Base-by-base conservation (phyloP, 2,329 filamentous ascomycete species). In the Ophiostoma triangulosporum region DNA sequence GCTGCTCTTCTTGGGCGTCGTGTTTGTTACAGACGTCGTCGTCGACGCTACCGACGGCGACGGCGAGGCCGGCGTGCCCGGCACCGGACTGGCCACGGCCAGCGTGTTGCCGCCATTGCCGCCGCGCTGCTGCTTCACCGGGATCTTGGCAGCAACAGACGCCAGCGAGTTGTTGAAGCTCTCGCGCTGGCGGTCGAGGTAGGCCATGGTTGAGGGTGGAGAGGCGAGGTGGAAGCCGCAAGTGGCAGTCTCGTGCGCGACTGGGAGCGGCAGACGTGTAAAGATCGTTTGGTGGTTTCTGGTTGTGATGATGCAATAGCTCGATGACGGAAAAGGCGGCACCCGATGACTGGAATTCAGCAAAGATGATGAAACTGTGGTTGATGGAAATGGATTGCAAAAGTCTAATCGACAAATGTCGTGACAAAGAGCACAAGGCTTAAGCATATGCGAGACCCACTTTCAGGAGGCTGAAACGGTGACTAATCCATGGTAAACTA, bases 1-100 rank as follows among this genome's bases (percentile, higher is more conserved):
- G 68, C 83, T 82, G 68, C 83, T 82, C 68, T 74, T 73, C 65
- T 81, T 82, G 8, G 82, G 76, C 15, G 86, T 86, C 57, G 81
- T 80, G 57, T 70, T 71, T 48, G 80, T 77, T 17, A 68, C 62
- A 32, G 68, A 69, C 43, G 67, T 69, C 6, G 66, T 65, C n/a
- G 68, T 73, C 35, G 75, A 78, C 5, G 71, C 68, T 36, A 73
- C 76, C 24, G 73, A 84, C 46, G 74, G 80, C 38, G 81, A 79
- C 43, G 79, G 83, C 51, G 77, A 88, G 17, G 78, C 76, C 12
- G 78, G 78, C 49, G 68, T 69, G 31, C 66, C 69, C 80, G 79
- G 48, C 78, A 82, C 51, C 77, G 88, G 46, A 14, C 50, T 53
- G 26, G 78, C 76, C 6, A 48, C 46, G 12, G 78, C 78, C 50